A percentile compares a stretch with the other conserved stretches of the same genome.
Conservation (phyloP, 2,329 filamentous ascomycete species). For the Chalara sp. region DNA sequence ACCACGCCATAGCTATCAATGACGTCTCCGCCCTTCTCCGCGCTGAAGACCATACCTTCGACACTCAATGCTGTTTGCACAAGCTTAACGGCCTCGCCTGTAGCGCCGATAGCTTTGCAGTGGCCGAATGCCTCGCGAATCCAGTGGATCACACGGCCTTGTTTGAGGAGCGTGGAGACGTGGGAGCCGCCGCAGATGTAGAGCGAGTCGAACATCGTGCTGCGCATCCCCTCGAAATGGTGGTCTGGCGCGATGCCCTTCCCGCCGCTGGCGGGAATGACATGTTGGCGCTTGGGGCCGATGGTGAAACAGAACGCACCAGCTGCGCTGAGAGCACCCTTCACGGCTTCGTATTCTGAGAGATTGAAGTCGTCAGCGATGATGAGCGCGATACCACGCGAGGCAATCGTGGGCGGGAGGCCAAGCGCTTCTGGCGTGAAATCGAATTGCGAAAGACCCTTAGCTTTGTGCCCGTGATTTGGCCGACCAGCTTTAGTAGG, state of each 20-base stretch:
- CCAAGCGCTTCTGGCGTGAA: conserved; percentile 45
- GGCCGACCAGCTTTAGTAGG: conserved; percentile 44
- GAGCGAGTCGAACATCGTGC: conserved; percentile 73
- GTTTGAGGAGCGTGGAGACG: conserved; percentile 56
- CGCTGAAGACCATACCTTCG: conserved; percentile 40
- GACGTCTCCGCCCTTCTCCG: conserved; percentile 31
- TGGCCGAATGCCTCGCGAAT: conserved; percentile 76
- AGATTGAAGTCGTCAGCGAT: conserved; percentile 73
- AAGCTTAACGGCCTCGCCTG: conserved; percentile 63
- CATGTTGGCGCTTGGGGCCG: conserved; percentile 56
- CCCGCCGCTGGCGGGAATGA: conserved; percentile 31
- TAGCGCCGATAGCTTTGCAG: conserved; percentile 71
- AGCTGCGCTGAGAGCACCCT: conserved; percentile 53
- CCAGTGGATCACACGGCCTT: conserved; percentile 69
- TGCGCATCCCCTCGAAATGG: conserved; percentile 73
- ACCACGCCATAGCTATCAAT: conserved; percentile 73
- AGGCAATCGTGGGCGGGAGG: conserved; percentile 56
- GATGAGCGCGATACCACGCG: conserved; percentile 67
- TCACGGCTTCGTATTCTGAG: conserved; percentile 57
- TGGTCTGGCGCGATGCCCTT: conserved; percentile 63
- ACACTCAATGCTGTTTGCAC: conserved; percentile 42
- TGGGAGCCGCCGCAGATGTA: conserved; percentile 69
- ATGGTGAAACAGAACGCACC: conserved; percentile 68
- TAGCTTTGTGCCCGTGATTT: conserved; percentile 64
- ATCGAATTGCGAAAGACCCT: conserved; percentile 62